phyloP scores from a whole-genome alignment of 169 alveolate genomes.

The Plasmodium gonderi region DNA sequence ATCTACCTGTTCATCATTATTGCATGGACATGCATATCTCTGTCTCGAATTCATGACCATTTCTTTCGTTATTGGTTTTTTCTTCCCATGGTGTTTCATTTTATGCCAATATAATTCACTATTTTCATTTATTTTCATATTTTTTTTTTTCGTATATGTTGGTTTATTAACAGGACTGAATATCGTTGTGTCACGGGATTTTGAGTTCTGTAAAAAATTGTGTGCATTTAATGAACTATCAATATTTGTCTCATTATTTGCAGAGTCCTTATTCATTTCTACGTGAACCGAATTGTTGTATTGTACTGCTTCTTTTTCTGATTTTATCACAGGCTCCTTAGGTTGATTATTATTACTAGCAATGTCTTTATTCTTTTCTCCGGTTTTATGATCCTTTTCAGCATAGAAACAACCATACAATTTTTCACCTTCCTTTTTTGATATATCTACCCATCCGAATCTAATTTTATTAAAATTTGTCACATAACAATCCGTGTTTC shows the following conservation, averaged over 20 bases:
- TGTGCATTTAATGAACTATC: not conserved
- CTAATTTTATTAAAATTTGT: constrained; percentile 47
- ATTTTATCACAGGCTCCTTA: too few species aligned
- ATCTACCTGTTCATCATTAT: constrained; percentile 10
- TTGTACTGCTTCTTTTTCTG: too few species aligned
- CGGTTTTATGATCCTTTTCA: not conserved
- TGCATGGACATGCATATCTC: constrained; percentile 70
- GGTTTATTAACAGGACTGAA: not conserved
- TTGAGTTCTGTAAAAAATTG: not conserved
- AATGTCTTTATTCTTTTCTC: not conserved
- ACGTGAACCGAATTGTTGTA: too few species aligned
- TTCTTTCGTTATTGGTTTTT: constrained; percentile 2
- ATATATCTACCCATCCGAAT: constrained; percentile 63
- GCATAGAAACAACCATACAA: constrained; percentile 45
- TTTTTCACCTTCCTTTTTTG: not conserved
- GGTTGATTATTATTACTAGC: too few species aligned
- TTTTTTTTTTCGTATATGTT: not conserved
- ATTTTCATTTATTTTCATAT: not conserved
- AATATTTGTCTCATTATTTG: not conserved
- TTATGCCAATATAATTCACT: constrained; percentile 66
- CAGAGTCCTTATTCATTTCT: too few species aligned
- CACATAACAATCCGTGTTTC: constrained; percentile 56
- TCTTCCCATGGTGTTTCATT: constrained; percentile 50
- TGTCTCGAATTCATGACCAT: not conserved
- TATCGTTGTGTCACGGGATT: not conserved